Evolutionary conservation across 306 rosid genomes (phyloP).

Genomic region (Malus sylvestris): DNA sequence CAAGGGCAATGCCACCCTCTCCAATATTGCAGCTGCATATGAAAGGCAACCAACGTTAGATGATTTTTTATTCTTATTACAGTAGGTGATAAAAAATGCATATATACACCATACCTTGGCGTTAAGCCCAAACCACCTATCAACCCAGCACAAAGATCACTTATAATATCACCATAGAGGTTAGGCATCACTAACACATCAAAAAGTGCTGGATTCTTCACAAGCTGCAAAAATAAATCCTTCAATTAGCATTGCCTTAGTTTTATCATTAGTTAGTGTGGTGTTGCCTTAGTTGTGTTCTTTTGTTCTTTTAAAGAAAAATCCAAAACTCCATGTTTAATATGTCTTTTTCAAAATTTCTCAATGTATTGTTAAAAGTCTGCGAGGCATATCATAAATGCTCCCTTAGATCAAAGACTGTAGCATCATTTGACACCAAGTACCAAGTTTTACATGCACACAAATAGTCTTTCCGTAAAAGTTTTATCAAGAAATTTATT

Average conservation of each 20-base stretch:
- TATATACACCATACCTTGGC: slow-evolving; percentile 53
- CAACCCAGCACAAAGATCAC: slow-evolving; percentile 99
- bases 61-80: background rate
- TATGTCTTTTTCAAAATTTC: background rate
- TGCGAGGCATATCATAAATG: background rate
- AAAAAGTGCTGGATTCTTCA: slow-evolving; percentile 90
- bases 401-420: background rate
- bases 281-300: background rate
- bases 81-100: background rate
- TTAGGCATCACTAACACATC: slow-evolving; percentile 99
- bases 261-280: background rate
- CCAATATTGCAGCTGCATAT: slow-evolving; percentile 85
- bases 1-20: slow-evolving; percentile 97
- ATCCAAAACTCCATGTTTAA: background rate
- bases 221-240: slow-evolving; percentile 59
- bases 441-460: background rate
- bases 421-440: background rate
- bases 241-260: background rate
- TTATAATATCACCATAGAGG: slow-evolving; percentile 95
- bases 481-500: background rate
- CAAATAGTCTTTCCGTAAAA: background rate
- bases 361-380: background rate
- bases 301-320: background rate
- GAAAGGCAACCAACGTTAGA: slow-evolving; percentile 20
- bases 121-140: slow-evolving; percentile 97